A percentile compares a stretch with the other conserved stretches of the same genome.
phyloP scores from a whole-genome alignment of 2,329 filamentous ascomycete genomes.

The Parascedosporium putredinis region DNA sequence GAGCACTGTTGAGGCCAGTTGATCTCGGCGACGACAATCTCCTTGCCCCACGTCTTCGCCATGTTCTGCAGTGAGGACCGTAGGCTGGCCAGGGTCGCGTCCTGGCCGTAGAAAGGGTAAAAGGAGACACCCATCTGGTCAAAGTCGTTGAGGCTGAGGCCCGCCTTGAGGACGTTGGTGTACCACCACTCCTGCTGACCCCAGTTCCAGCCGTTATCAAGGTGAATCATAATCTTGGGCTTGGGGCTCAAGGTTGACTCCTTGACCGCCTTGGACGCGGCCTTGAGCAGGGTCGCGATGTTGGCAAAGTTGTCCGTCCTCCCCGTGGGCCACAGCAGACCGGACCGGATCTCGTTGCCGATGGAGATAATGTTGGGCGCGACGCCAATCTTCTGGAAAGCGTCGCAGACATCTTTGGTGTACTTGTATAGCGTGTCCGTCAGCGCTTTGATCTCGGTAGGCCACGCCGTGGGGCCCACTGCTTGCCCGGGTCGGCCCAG shows the following conservation, averaged over 20 bases:
- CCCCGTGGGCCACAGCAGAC: constrained; percentile 58
- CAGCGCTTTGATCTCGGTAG: constrained; percentile 45
- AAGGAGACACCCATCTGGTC: constrained; percentile 65
- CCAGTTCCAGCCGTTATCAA: constrained; percentile 69
- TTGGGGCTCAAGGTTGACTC: constrained; percentile 45
- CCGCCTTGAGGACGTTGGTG: constrained; percentile 40
- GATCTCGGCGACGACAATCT: constrained; percentile 58
- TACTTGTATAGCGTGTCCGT: constrained; percentile 58
- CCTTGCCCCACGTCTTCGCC: constrained; percentile 51
- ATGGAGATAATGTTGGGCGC: constrained; percentile 55
- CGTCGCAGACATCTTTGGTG: constrained; percentile 50
- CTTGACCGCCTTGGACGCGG: constrained; percentile 53
- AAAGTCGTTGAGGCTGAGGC: constrained; percentile 45
- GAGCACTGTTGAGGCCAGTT: constrained; percentile 60
- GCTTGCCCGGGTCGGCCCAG: constrained; percentile 59
- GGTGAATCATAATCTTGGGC: constrained; percentile 63
- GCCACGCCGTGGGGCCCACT: constrained; percentile 57
- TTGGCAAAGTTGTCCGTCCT: constrained; percentile 43
- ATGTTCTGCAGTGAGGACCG: constrained; percentile 46
- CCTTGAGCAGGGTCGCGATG: constrained; percentile 53
- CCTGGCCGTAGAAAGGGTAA: constrained; percentile 59
- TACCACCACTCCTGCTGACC: constrained; percentile 57
- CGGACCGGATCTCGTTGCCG: constrained; percentile 62
- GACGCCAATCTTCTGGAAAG: constrained; percentile 45
- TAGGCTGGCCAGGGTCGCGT: constrained; percentile 48